phyloP scores from a whole-genome alignment of 176 grass and related monocot species.

The Bromus sterilis region DNA sequence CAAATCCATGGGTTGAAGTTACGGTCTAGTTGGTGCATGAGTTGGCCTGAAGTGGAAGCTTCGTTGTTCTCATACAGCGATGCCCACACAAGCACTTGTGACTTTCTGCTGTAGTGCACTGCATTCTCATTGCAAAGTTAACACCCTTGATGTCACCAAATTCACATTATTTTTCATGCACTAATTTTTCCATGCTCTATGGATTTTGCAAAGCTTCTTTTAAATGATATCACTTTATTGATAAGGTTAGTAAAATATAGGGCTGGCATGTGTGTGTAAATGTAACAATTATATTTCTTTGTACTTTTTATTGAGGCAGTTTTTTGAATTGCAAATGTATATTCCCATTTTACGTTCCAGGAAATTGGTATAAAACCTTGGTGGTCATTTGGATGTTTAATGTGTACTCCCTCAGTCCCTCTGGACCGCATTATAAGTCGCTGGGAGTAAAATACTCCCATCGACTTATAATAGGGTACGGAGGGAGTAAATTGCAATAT shows the following conservation, averaged over 20 bases:
- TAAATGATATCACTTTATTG: neutral
- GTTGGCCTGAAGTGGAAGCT: constrained; percentile 6
- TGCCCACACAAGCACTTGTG: neutral
- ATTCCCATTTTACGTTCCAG: neutral
- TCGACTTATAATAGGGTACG: no score
- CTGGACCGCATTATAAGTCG: no score
- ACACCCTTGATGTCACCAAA: neutral
- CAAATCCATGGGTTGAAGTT: neutral
- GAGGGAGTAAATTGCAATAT: constrained; percentile 1
- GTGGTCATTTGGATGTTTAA: neutral
- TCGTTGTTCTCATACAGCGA: neutral
- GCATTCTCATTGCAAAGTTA: neutral
- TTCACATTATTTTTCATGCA: neutral
- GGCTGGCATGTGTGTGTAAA: neutral
- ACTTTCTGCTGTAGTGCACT: neutral
- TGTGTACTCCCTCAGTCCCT: no score
- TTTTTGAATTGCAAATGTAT: neutral
- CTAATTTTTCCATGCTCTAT: neutral
- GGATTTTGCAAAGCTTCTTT: neutral
- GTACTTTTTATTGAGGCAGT: neutral
- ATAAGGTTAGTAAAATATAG: neutral
- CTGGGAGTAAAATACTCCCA: no score
- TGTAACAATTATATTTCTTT: neutral
- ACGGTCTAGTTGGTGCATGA: neutral
- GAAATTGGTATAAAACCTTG: neutral